Conservation (phyloP, 768 basidiomycete species). For the Ephemerocybe angulata region DNA sequence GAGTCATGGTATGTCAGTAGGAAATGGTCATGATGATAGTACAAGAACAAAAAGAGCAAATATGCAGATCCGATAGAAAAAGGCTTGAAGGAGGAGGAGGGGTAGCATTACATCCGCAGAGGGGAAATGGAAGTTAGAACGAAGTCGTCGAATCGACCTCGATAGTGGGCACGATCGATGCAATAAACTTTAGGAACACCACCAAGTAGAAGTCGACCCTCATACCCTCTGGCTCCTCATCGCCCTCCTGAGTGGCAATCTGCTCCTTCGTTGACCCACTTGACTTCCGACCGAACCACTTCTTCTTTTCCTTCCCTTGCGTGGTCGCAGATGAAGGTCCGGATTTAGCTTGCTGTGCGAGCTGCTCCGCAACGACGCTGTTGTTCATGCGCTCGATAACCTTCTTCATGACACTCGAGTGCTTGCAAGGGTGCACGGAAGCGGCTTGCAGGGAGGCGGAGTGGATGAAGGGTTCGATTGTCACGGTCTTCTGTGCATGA, state of each 20-base stretch:
- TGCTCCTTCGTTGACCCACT: slow-evolving; percentile 55
- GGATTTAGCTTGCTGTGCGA: slow-evolving; percentile 47
- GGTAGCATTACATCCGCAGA: not conserved
- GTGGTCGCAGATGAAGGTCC: slow-evolving; percentile 22
- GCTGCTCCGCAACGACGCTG: slow-evolving; percentile 78
- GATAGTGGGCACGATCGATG: slow-evolving; percentile 96
- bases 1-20: slow-evolving; percentile 1
- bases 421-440: slow-evolving; percentile 97
- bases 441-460: slow-evolving; percentile 80
- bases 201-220: slow-evolving; percentile 97
- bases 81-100: not conserved
- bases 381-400: slow-evolving; percentile 98
- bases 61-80: slow-evolving; percentile 5
- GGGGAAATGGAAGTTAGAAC: slow-evolving; percentile 37
- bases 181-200: slow-evolving; percentile 99
- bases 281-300: slow-evolving; percentile 81
- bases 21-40: not conserved
- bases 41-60: not conserved
- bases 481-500: slow-evolving; percentile 97
- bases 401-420: slow-evolving; percentile 99
- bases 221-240: slow-evolving; percentile 83
- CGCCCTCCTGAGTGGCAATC: slow-evolving; percentile 43
- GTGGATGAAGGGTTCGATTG: slow-evolving; percentile 98
- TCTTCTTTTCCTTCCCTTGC: slow-evolving; percentile 65
- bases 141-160: slow-evolving; percentile 92